Conservation (phyloP, 1,139 yeast species). For the Suhomyces chickasaworum region DNA sequence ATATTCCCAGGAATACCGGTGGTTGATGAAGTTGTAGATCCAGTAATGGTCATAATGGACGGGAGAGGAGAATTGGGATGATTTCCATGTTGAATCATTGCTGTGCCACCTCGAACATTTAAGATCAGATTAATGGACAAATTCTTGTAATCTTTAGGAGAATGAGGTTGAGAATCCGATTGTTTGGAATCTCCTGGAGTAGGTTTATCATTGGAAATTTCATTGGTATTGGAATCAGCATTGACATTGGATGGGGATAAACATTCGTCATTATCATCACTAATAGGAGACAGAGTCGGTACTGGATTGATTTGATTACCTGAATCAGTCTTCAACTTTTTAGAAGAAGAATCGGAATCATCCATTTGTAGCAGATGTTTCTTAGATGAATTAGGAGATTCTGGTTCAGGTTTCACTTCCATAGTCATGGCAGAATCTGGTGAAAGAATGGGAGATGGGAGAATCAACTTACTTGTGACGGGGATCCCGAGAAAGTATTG, state of each 20-base stretch:
- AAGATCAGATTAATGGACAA: constrained; percentile 18
- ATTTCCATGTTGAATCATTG: not conserved
- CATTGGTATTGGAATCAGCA: too few species aligned
- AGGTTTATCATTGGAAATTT: not conserved
- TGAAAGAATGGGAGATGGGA: not conserved
- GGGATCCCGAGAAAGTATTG: not conserved
- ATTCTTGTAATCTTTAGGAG: constrained; percentile 17
- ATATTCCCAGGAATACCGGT: not conserved
- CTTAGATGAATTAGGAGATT: constrained; percentile 2
- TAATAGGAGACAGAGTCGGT: constrained; percentile 1
- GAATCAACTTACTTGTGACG: not conserved
- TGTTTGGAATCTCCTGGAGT: not conserved
- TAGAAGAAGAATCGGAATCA: not conserved
- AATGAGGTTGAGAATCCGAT: constrained; percentile 6
- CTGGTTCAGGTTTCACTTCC: constrained; percentile 2
- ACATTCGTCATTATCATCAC: not conserved
- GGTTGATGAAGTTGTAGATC: not conserved
- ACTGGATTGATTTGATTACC: not conserved
- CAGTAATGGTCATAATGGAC: not conserved
- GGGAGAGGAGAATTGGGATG: not conserved
- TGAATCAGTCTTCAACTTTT: constrained; percentile 1
- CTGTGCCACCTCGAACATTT: constrained; percentile 11
- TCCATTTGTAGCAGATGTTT: constrained; percentile 2
- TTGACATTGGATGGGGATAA: not conserved
- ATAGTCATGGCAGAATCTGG: not conserved